Conservation (phyloP, 371 early-diverging fungal genomes). For the Mortierella sp. region DNA sequence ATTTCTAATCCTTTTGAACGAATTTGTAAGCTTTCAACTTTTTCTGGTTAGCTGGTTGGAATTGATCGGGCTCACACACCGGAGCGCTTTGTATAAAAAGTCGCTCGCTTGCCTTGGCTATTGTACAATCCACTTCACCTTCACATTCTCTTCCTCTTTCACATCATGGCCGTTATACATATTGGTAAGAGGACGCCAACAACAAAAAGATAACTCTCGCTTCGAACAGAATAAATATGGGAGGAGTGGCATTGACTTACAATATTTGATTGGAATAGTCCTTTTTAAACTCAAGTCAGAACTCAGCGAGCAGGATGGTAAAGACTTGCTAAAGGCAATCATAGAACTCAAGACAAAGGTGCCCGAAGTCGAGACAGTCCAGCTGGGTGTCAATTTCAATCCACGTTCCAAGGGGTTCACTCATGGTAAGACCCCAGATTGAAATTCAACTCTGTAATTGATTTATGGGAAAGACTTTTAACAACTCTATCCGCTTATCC, state of each 20-base stretch:
- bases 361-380: constrained; percentile 1
- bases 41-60: too few species aligned
- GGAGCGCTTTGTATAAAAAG: too few species aligned
- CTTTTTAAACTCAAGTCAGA: constrained; percentile 16
- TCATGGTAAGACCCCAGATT: constrained; percentile 2
- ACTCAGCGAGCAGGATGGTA: background rate
- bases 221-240: background rate
- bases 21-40: too few species aligned
- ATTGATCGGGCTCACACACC: too few species aligned
- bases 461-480: background rate
- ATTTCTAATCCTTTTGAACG: too few species aligned
- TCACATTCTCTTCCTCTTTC: too few species aligned
- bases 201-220: background rate
- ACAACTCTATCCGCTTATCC: background rate
- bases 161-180: too few species aligned
- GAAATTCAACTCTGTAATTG: background rate
- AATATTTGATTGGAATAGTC: background rate
- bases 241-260: background rate
- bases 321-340: background rate
- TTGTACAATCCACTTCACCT: too few species aligned
- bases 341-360: background rate
- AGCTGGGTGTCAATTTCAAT: constrained; percentile 8
- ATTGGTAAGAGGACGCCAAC: background rate
- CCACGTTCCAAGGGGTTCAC: constrained; percentile 5
- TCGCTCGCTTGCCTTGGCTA: too few species aligned